phyloP scores from a whole-genome alignment of 768 basidiomycete species.

The Auriscalpium orientale region DNA sequence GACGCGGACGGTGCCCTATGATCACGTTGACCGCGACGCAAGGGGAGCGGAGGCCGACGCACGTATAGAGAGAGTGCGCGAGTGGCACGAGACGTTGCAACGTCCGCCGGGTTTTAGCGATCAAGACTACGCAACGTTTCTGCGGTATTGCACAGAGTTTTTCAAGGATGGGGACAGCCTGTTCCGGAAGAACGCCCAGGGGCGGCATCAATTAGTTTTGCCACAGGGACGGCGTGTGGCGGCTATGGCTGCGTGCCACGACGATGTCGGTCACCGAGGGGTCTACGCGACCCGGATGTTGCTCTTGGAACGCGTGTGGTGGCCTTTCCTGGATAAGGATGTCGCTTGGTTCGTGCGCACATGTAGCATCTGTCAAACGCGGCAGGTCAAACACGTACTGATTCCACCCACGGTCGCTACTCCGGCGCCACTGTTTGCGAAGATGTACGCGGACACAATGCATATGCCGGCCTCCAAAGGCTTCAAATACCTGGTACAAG shows the following conservation, averaged over 20 bases:
- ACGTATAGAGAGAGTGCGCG: no score
- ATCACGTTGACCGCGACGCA: no score
- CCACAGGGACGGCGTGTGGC: background rate
- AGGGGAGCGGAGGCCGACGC: no score
- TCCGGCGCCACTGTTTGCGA: slow-evolving; percentile 22
- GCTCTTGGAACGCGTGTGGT: slow-evolving; percentile 18
- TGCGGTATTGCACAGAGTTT: no score
- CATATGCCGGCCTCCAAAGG: slow-evolving; percentile 27
- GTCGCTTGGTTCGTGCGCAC: slow-evolving; percentile 17
- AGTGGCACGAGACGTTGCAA: no score
- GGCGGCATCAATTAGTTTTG: slow-evolving; percentile 15
- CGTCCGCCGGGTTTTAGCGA: no score
- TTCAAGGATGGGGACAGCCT: slow-evolving; percentile 1
- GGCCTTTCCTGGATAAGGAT: slow-evolving; percentile 17
- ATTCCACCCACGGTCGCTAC: slow-evolving; percentile 15
- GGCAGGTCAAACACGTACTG: slow-evolving; percentile 14
- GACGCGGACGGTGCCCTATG: no score
- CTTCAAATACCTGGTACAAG: slow-evolving; percentile 31
- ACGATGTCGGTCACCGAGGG: slow-evolving; percentile 17
- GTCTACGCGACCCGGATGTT: background rate
- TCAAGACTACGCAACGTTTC: no score
- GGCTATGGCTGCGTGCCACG: slow-evolving; percentile 11
- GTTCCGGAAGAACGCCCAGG: slow-evolving; percentile 7
- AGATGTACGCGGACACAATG: slow-evolving; percentile 35
- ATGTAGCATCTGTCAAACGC: slow-evolving; percentile 33